These are phyloP conservation scores for Tuber indicum DNA, from an alignment of 495 filamentous ascomycete genomes.

Conservation along the genomic window DNA sequence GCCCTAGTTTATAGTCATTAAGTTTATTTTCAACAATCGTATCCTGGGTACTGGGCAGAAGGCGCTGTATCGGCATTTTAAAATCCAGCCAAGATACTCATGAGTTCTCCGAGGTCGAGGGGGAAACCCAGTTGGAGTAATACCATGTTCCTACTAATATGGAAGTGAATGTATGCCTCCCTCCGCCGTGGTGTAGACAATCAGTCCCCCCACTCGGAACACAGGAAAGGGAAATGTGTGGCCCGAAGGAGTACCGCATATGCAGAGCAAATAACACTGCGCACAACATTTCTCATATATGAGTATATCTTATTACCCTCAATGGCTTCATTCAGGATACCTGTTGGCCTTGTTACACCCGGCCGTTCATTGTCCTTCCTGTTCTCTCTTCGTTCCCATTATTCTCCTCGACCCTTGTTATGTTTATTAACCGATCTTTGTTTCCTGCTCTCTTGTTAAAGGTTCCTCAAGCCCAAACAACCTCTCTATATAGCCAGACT, in stretches of 20 bases:
- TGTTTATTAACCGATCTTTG: no score
- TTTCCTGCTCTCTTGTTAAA: no score
- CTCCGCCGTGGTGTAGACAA: neutral
- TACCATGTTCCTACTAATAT: neutral
- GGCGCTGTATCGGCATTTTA: neutral
- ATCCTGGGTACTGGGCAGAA: neutral
- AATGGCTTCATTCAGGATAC: no score
- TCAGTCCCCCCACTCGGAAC: neutral
- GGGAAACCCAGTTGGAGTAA: neutral
- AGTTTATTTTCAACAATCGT: neutral
- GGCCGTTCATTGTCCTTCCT: no score
- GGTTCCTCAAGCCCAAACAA: no score
- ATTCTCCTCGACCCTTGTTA: no score
- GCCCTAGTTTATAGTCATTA: neutral
- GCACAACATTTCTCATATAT: no score
- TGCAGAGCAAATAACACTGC: neutral
- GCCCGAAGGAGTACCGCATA: neutral
- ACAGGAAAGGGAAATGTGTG: neutral
- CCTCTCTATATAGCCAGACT: no score
- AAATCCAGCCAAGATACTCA: neutral
- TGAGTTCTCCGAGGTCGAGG: neutral
- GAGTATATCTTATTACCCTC: no score
- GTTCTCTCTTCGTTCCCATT: no score
- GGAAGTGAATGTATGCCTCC: neutral
- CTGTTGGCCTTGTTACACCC: no score